Evolutionary conservation across 768 basidiomycete genomes (phyloP), one percentile per base, ranked within the genome.

Genomic region (Pleurotus eryngii): DNA sequence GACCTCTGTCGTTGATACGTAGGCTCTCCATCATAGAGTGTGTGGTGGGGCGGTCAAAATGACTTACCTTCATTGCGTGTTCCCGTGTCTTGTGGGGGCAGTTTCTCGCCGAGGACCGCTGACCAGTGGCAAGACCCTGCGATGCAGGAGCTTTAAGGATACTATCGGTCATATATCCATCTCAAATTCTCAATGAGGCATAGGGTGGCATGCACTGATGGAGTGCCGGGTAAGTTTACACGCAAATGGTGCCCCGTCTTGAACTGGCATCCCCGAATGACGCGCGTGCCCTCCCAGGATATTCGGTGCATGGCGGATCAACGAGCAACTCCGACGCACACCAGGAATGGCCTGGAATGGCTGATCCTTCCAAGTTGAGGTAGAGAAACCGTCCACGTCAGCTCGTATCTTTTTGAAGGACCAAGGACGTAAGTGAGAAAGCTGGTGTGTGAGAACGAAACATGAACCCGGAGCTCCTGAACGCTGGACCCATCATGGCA

Each of bases 241-340:
- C 42, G 42, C 42, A 45, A 45, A 45, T 9, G 42, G 42, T n/a
- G 51, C 12, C 27, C 49, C 49, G 12, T 37, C 51, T 39, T 12
- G 17, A 39, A 37, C 12, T 18, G 39, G 51, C 35, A 53, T 53
- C 37, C 51, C 51, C 51, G 39, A 53, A 40, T 53, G 38, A 39
- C 18, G 51, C 39, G 51, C 17, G 51, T 20, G 51, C 35, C 35
- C 14, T n/a, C 27, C 7, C 49, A 50, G 49, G 49, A 35, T 48
- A 35, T 24, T 35, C 11, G 20, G n/a, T 18, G 51, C 22, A n/a
- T 17, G 51, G 51, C 51, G 51, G 51, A 53, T 53, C 51, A 53
- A 53, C 17, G 51, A 22, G 40, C 37, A 53, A 53, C 37, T 53
- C 51, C 51, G 51, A 22, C 20, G 15, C 24, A 5, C 22, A 20